Evolutionary conservation across 2,329 filamentous ascomycete genomes (phyloP), one percentile per base, ranked within the genome.

Genomic region (Sclerotinia glacialis): DNA sequence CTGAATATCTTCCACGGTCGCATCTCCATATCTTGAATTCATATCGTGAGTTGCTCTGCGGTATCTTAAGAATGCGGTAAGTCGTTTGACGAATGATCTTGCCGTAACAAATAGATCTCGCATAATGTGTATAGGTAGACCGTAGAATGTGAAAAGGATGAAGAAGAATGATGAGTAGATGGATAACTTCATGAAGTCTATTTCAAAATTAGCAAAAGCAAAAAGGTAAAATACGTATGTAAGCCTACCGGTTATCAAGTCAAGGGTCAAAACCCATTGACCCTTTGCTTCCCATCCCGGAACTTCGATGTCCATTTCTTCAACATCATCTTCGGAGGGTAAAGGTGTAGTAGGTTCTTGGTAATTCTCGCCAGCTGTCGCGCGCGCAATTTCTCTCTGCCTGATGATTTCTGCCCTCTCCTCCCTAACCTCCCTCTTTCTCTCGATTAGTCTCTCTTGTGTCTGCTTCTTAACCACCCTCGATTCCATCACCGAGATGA

Each of bases 241-340:
- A 9, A 34, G 74, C 85, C 78, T 81, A 92, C 90, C 90, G 59
- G 90, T 92, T 53, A 90, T 78, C 23, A 99, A 85, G 77, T 99
- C 94, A 67, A 98, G 82, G 74, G 89, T 93, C 72, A 99, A 87
- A 18, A 97, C 83, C 86, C 91, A 98, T 73, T 95, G 90, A 47
- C 95, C 92, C 81, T 98, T 99, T 68, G 92, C 88, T 75, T 97
- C 93, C 95, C 95, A 99, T 12, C 94, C 95, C 5, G 93, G 91
- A 26, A 97, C 92, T 76, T 99, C 95, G 64, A 95, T 89, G 72
- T 99, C 93, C 81, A 95, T 92, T 77, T 97, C 93, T 68, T 97
- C 92, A 26, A 97, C 84, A 67, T 94, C 90, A 58, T 92, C 87
- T 68, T 90, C 88, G 65, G 82, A 82, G 1, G 86, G 87, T 28